Evolutionary conservation across 2,329 filamentous ascomycete species (phyloP), one percentile per base, ranked within the genome.

Genomic region (Macrophomina tecta): DNA sequence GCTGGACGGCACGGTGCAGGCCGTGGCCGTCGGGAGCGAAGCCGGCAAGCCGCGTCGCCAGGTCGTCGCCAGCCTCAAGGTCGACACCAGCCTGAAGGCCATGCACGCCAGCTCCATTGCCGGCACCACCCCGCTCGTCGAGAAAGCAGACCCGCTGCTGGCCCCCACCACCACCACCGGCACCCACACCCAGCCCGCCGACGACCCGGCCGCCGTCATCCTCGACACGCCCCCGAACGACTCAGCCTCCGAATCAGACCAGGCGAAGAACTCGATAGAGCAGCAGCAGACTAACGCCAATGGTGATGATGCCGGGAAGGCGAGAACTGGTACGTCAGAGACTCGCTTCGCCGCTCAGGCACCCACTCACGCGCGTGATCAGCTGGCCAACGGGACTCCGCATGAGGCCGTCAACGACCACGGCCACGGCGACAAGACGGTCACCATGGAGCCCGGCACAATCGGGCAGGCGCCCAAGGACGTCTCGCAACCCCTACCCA

Each of bases 381-480:
- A 80, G 64, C 72, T 82, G 30, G 75, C 75, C 34, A 70, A 79
- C 0, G 80, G 79, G 42, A 84, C 82, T 3, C 82, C 82, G 6
- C 60, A 78, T 18, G 71, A 72, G 5, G 77, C 79, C 4, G 71
- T 77, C 6, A 77, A 77, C 28, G 73, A 79, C 63, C 79, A 83
- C 67, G 80, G 79, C 14, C 72, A 80, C 68, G 81, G 82, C 61
- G 81, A 82, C 66, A 80, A 79, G 70, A 80, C 79, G 14, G 74
- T 76, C 8, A 78, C 81, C 5, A 82, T 84, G 77, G 82, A 84
- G 69, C 80, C 82, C 14, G 72, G 73, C 62, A 84, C 82, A 11
- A 77, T 84, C 32, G 81, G 82, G 3, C 82, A 84, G 70, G 82
- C 82, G 58, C 79, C 81, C 8, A 84, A 84, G 71, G 81, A 83